Evolutionary conservation across 2,329 filamentous ascomycete species (phyloP), one percentile per base, ranked within the genome.

Genomic region (Dendryphion nanum): DNA sequence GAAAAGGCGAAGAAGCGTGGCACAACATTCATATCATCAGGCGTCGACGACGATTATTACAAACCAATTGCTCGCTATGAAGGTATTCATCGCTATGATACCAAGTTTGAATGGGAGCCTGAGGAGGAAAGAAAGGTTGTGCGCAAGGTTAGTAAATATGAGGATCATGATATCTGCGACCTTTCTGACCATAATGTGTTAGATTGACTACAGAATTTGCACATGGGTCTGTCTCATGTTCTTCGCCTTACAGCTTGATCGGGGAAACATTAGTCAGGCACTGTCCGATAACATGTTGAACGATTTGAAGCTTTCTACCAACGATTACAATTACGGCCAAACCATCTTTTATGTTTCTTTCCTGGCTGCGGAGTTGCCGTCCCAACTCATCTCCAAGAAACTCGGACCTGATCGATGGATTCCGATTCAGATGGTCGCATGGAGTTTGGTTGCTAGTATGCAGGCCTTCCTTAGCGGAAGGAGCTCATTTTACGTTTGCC

Each of bases 261-360:
- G 70, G 21, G 67, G 66, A n/a, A 74, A 74, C 38, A 68, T 74
- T 35, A 45, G 51, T 4, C 62, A 67, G 37, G 63, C 63, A 1
- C 41, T 67, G 2, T 59, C 53, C 13, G 62, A 64, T 45, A 66
- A 66, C 36, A 36, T 67, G 30, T 48, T 67, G 3, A 30, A 41
- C 3, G 62, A 66, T 35, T 47, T 66, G 8, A 29, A 41, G 8
- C 46, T 66, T 36, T 60, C 53, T 30, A 66, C 63, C 29, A 66
- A 64, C 38, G 61, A 65, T 41, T 66, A 63, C 50, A 67, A 67
- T 40, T 61, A 59, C 26, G 63, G 63, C 6, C 59, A 70, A 35
- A 69, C 67, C 0, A 70, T 86, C 8, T 94, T 94, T 71, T 91
- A 86, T 66, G 76, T 79, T 18, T 89, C 87, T 64, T 95, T 95